phyloP scores from a whole-genome alignment of 106 monocot genomes.

The Agapanthus africanus region DNA sequence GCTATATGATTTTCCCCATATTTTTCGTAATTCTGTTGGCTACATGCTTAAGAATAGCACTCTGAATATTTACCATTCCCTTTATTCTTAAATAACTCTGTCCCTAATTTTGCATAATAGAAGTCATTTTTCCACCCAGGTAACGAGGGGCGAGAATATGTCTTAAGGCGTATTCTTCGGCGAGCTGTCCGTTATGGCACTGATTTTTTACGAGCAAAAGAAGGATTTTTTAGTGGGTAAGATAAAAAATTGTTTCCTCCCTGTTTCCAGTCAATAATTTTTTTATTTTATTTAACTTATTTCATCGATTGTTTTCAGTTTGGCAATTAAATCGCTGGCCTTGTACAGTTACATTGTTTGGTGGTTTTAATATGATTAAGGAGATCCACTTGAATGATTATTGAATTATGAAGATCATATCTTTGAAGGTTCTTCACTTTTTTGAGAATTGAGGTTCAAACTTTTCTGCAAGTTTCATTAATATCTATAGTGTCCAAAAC shows the following conservation, averaged over 20 bases:
- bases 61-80: background rate
- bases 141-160: slow-evolving; percentile 91
- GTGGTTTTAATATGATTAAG: no score
- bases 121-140: slow-evolving; percentile 25
- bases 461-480: no score
- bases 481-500: no score
- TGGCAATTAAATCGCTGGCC: background rate
- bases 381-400: no score
- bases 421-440: no score
- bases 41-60: no score
- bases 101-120: background rate
- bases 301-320: background rate
- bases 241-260: background rate
- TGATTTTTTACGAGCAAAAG: slow-evolving; percentile 66
- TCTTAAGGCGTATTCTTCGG: slow-evolving; percentile 75
- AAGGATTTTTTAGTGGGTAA: slow-evolving; percentile 82
- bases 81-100: background rate
- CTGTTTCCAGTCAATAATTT: background rate
- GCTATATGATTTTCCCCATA: background rate
- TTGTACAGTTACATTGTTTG: no score
- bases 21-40: no score
- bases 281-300: background rate
- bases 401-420: no score
- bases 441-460: no score
- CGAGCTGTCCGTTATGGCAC: slow-evolving; percentile 88